Base-by-base conservation (phyloP, 257 asterid genomes). In the Paraleonurus japonicus region DNA sequence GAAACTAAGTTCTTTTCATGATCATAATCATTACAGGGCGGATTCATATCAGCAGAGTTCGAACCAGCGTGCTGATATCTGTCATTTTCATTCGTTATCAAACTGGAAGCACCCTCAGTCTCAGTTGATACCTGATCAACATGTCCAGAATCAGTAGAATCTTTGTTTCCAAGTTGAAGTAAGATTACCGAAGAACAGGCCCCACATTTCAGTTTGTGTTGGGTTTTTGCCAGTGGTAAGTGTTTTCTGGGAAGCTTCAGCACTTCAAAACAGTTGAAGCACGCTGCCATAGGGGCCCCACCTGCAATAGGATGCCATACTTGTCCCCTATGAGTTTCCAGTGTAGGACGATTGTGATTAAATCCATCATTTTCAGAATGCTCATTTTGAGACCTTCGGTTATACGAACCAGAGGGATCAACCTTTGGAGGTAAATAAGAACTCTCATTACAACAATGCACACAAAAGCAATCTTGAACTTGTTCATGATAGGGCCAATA, bases 231-330 rank as follows among this genome's bases (percentile, higher is more conserved):
- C 27, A 24, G 63, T 11, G 84, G 74, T 24, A 82, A 60, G 76
- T 67, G 80, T 77, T 83, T 86, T 68, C 72, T 83, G 13, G 95
- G 83, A 50, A 94, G 74, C 72, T 78, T 89, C 77, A 91, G 86
- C 69, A 87, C 37, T 87, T 88, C 95, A 70, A 83, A 91, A 87
- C 99, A 94, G 71, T 84, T 86, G 63, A 80, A 77, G 85, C 99
- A 94, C 12, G 93, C 79, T 76, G 88, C 61, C 37, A 91, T 81
- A 3, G 99, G 99, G 60, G 99, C 95, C 37, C 96, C 97, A 50
- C 99, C 96, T 20, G 95, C 95, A 63, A 94, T 71, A 15, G 99
- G 88, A 78, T 63, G 76, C 78, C 76, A 68, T 19, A 78, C 60
- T 22, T 62, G 80, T 51, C 68, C 81, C 61, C 83, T 79, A 66